Evolutionary conservation across 441 rosid genomes (phyloP).

Genomic region (Omphalea diandra): DNA sequence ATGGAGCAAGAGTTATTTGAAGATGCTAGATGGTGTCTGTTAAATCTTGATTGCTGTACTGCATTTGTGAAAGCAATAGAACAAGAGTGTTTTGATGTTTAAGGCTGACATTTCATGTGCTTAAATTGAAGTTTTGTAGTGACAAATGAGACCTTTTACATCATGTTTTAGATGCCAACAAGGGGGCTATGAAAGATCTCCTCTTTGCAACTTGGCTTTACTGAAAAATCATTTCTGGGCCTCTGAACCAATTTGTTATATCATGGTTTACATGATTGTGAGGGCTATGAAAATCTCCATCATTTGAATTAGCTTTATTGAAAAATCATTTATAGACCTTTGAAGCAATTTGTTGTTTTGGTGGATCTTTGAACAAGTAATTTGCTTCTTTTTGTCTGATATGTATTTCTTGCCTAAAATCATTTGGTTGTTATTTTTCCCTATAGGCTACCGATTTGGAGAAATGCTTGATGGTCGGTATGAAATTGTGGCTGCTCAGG

Average conservation of each 20-base stretch:
- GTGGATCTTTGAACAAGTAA: neutral
- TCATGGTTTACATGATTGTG: neutral
- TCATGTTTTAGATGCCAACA: too few species aligned
- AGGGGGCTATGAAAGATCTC: too few species aligned
- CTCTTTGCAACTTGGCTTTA: too few species aligned
- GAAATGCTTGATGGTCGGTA: slow-evolving; percentile 93
- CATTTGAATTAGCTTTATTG: neutral
- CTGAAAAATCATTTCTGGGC: too few species aligned
- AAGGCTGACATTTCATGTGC: neutral
- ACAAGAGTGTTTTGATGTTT: neutral
- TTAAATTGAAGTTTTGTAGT: neutral
- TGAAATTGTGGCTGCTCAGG: slow-evolving; percentile 95
- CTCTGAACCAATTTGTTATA: too few species aligned
- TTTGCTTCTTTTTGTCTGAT: neutral
- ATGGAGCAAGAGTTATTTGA: too few species aligned
- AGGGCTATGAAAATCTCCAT: neutral
- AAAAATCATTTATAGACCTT: neutral
- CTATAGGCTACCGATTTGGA: slow-evolving; percentile 87
- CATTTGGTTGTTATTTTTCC: slow-evolving; percentile 2
- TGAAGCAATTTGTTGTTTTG: neutral
- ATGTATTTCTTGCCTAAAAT: slow-evolving; percentile 4
- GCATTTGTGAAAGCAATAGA: too few species aligned
- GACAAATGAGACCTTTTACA: neutral
- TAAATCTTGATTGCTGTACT: too few species aligned
- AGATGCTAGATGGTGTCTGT: too few species aligned